Evolutionary conservation across 371 early-diverging fungal species (phyloP).

Genomic region (Lichtheimia hyalospora): DNA sequence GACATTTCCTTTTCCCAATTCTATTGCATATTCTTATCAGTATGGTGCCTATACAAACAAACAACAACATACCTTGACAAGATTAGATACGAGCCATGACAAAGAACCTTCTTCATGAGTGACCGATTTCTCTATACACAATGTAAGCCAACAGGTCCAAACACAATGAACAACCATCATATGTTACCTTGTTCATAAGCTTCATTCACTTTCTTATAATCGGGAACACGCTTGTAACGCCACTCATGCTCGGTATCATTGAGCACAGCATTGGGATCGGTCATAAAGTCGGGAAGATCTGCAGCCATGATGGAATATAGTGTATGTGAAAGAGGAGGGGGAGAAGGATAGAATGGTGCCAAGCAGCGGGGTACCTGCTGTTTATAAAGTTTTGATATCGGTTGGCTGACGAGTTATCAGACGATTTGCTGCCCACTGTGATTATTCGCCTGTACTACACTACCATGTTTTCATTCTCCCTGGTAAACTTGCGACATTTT

Average conservation of each 20-base stretch:
- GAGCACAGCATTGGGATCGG: constrained; percentile 54
- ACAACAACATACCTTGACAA: constrained; percentile 40
- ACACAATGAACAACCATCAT: not conserved
- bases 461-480: no score
- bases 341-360: not conserved
- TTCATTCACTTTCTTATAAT: constrained; percentile 49
- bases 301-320: constrained; percentile 12
- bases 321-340: not conserved
- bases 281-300: constrained; percentile 53
- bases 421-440: no score
- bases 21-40: constrained; percentile 13
- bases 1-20: constrained; percentile 62
- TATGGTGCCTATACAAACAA: no score
- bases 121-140: constrained; percentile 31
- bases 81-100: constrained; percentile 47
- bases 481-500: no score
- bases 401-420: no score
- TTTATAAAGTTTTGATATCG: no score
- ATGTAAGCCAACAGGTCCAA: not conserved
- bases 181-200: constrained; percentile 41
- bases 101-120: constrained; percentile 47
- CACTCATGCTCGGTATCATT: constrained; percentile 47
- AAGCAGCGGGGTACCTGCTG: no score
- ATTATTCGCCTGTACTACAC: no score
- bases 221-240: constrained; percentile 50